These are phyloP conservation scores for Colletotrichum coccodes DNA, from an alignment of 2,329 filamentous ascomycete species.

Conservation along the genomic window DNA sequence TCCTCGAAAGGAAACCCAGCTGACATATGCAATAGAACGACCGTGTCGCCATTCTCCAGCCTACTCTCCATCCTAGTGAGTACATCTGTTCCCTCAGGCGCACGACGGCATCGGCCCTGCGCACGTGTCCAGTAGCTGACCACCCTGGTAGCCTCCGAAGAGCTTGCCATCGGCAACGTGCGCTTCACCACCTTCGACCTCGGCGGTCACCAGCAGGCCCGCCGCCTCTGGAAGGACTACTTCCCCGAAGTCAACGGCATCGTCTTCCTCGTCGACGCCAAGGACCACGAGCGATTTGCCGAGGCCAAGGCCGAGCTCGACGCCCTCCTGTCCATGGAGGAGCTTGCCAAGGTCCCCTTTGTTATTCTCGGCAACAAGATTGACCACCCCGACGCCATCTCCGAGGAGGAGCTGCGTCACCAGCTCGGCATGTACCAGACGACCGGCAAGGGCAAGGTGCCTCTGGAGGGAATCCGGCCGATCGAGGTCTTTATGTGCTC, in stretches of 20 bases:
- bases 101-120: conserved; percentile 3
- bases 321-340: conserved; percentile 95
- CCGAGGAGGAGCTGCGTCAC: conserved; percentile 93
- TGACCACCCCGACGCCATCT: conserved; percentile 94
- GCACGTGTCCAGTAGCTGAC: conserved; percentile 39
- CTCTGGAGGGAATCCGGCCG: conserved; percentile 89
- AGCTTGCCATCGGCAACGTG: conserved; percentile 91
- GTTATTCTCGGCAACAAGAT: conserved; percentile 99
- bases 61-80: conserved; percentile 91
- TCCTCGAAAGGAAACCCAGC: conserved; percentile 35
- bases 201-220: conserved; percentile 93
- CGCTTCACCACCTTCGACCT: conserved; percentile 96
- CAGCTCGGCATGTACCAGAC: conserved; percentile 96
- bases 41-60: conserved; percentile 89
- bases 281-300: conserved; percentile 92
- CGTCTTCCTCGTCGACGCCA: conserved; percentile 97
- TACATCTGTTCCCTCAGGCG: conserved; percentile 35
- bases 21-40: conserved; percentile 73
- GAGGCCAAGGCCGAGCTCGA: conserved; percentile 98
- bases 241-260: conserved; percentile 97
- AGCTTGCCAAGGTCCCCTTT: conserved; percentile 94
- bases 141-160: conserved; percentile 76
- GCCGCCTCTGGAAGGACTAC: conserved; percentile 96
- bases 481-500: conserved; percentile 99
- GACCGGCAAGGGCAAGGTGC: conserved; percentile 94